A percentile compares a stretch with the other conserved stretches of the same genome.
Conservation (phyloP, 768 basidiomycete species). For the Chalciporus piperatus region DNA sequence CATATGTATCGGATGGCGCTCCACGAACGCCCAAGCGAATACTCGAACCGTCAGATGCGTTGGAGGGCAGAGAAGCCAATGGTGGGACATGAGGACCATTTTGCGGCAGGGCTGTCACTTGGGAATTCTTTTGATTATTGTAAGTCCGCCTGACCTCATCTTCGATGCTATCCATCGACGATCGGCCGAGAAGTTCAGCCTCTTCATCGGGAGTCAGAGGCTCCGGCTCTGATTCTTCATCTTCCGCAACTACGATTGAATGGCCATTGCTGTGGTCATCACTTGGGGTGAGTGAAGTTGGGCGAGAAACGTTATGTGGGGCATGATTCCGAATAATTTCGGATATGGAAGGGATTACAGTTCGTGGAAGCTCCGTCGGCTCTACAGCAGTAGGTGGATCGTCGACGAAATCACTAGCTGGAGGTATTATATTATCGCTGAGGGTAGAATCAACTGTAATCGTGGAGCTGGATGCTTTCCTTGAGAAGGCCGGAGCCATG, state of each 20-base stretch:
- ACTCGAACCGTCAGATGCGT: slow-evolving; percentile 56
- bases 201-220: slow-evolving; percentile 54
- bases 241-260: slow-evolving; percentile 44
- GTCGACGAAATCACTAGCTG: slow-evolving; percentile 8
- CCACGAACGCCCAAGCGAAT: slow-evolving; percentile 25
- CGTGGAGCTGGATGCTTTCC: slow-evolving; percentile 28
- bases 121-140: slow-evolving; percentile 47
- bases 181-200: slow-evolving; percentile 66
- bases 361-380: slow-evolving; percentile 37
- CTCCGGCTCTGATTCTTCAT: slow-evolving; percentile 50
- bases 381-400: slow-evolving; percentile 15
- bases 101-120: slow-evolving; percentile 36
- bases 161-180: slow-evolving; percentile 85
- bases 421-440: slow-evolving; percentile 16
- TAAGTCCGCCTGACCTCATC: slow-evolving; percentile 76
- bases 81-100: slow-evolving; percentile 39
- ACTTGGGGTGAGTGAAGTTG: slow-evolving; percentile 47
- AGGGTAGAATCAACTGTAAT: slow-evolving; percentile 26
- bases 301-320: slow-evolving; percentile 52
- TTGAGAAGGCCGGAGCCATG: slow-evolving; percentile 20
- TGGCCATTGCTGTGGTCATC: slow-evolving; percentile 49
- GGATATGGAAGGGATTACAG: slow-evolving; percentile 74
- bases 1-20: slow-evolving; percentile 50
- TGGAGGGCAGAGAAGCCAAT: slow-evolving; percentile 37
- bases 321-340: slow-evolving; percentile 83